These are phyloP conservation scores for Cercospora citrullina DNA, from an alignment of 2,329 filamentous ascomycete species.

Conservation along the genomic window DNA sequence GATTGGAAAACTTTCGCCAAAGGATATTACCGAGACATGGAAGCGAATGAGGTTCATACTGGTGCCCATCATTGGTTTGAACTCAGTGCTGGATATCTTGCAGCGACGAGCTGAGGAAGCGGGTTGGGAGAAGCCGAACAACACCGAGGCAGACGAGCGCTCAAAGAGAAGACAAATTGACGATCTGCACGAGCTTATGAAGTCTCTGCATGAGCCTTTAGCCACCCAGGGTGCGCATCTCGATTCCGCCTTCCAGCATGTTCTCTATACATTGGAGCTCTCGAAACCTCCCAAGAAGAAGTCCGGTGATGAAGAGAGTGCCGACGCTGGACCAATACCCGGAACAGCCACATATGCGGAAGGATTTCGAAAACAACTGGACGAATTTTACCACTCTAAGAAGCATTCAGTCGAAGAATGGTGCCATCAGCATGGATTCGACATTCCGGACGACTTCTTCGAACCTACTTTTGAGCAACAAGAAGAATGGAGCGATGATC, in stretches of 20 bases:
- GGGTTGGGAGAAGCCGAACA: conserved; percentile 45
- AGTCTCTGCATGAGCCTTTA: conserved; percentile 67
- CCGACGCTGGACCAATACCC: conserved; percentile 49
- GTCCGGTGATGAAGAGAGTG: conserved; percentile 41
- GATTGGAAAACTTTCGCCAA: conserved; percentile 64
- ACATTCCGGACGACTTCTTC: conserved; percentile 54
- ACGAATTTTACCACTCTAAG: conserved; percentile 57
- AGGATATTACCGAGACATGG: conserved; percentile 63
- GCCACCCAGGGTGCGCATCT: conserved; percentile 62
- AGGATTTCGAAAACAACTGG: conserved; percentile 55
- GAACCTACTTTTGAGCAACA: conserved; percentile 53
- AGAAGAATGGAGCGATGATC: conserved; percentile 21
- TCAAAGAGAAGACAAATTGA: conserved; percentile 29
- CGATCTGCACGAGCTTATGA: conserved; percentile 66
- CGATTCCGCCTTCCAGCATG: conserved; percentile 66
- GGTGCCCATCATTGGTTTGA: conserved; percentile 67
- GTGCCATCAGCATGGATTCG: conserved; percentile 50
- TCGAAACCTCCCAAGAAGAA: conserved; percentile 41
- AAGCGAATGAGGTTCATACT: conserved; percentile 61
- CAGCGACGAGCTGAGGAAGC: conserved; percentile 61
- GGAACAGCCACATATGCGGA: conserved; percentile 61
- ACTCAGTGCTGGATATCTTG: conserved; percentile 70
- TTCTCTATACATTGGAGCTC: conserved; percentile 56
- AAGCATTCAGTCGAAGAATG: conserved; percentile 57
- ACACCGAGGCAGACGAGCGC: conserved; percentile 22